Percentiles rank a stretch among this genome's conserved stretches.
These are phyloP conservation scores for Pichia sp. DNA, from an alignment of 1,139 yeast genomes.

Conservation along the genomic window DNA sequence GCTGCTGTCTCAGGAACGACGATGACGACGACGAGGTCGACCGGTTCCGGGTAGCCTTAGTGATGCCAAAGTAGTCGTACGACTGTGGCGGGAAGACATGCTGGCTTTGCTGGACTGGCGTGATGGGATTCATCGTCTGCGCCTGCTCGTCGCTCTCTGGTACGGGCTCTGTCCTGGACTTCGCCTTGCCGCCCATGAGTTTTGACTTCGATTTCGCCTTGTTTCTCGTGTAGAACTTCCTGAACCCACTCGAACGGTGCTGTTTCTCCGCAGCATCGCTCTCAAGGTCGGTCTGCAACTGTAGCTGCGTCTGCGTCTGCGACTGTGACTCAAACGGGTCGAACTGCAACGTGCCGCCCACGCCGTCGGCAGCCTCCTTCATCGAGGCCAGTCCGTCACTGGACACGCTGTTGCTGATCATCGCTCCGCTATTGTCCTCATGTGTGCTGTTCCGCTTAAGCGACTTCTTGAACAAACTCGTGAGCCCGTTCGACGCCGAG, in stretches of 20 bases:
- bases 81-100: not conserved
- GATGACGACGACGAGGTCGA: slow-evolving; percentile 9
- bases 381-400: not conserved
- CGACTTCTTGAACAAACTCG: slow-evolving; percentile 7
- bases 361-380: not conserved
- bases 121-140: not conserved
- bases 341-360: not conserved
- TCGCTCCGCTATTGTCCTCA: not conserved
- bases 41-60: slow-evolving; percentile 3
- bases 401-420: not conserved
- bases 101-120: not conserved
- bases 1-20: slow-evolving; percentile 1
- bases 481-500: slow-evolving; percentile 3
- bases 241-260: slow-evolving; percentile 1
- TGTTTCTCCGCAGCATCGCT: not conserved
- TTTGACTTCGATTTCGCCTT: slow-evolving; percentile 4
- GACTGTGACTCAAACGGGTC: not conserved
- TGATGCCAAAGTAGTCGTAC: not conserved
- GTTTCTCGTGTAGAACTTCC: slow-evolving; percentile 5
- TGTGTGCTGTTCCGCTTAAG: not conserved
- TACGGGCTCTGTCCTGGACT: not conserved
- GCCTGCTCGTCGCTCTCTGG: not conserved
- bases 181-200: not conserved
- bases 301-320: not conserved
- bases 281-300: not conserved